Base-by-base conservation (phyloP, 2,329 filamentous ascomycete species). In the Cladosporium colombiae region DNA sequence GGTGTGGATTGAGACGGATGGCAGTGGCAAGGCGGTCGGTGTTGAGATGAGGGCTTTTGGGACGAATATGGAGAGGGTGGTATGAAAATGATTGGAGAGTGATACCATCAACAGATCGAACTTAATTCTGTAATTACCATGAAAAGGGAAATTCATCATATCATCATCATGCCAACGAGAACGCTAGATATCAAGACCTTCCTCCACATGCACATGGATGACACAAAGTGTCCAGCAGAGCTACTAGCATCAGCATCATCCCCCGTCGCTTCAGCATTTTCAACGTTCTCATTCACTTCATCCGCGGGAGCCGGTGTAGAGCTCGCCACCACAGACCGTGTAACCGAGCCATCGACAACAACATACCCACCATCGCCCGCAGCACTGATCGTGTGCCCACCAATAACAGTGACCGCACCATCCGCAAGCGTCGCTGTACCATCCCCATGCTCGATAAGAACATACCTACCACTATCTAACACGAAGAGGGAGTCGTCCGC, bases 1-100 rank as follows among this genome's bases (percentile, higher is more conserved):
- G 66, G 59, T 74, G 35, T 23, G 68, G 40, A 70, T 75, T 59
- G 70, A 68, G 23, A 65, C 65, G 7, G 69, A 75, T 46, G 69
- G 21, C 1, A 49, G 31, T 6, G 68, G 68, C 2, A 66, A 67
- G 46, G 70, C 67, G 31, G 56, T 65, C 46, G 53, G 33, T 8
- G 64, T 71, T 52, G 46, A 52, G 46, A 3, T 37, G 27, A 62
- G 60, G 21, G 60, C 50, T n/a, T 62, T 35, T 29, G 60, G 60
- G 44, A 46, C 50, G n/a, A 53, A 53, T 21, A 62, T 62, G 60
- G 13, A 37, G 46, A 35, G 50, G 46, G 56, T 25, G 7, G 21
- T 37, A n/a, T 44, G 40, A 44, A 44, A 21, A 3, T 0, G 6
- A 21, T 21, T n/a, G 18, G 2, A 14, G 16, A 10, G 4, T 2